Evolutionary conservation across 768 basidiomycete genomes (phyloP), one percentile per base, ranked within the genome.

Genomic region (Russula compacta): DNA sequence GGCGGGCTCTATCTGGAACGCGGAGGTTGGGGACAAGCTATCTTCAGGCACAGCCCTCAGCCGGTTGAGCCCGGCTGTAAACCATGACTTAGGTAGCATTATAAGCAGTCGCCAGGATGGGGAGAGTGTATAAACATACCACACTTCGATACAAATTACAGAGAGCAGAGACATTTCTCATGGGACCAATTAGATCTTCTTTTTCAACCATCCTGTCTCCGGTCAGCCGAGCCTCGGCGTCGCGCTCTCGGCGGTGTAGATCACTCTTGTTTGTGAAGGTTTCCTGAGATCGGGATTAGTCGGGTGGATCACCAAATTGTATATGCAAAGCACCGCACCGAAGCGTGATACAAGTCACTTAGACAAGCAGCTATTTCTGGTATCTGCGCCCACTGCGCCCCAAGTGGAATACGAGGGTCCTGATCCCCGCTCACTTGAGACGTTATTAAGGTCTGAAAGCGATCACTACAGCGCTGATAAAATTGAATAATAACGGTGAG

Each of bases 401-500:
- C 78, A 50, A 86, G 69, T n/a, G 81, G 76, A 24, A 88, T 65
- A 50, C 75, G 72, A 54, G 81, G 70, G 60, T 82, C 82, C 39
- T 72, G 71, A 8, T 73, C 75, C 48, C 21, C 38, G 49, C 24
- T 66, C 44, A 17, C 73, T 75, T 70, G 68, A 21, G 72, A 67
- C 29, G 82, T 77, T 12, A 88, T 85, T 38, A 90, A 75, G 69
- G 83, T 81, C 64, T 92, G 87, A 71, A 92, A 97, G 42, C 85
- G 81, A 68, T 93, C 87, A 66, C 90, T 92, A 66, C 93, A 98
- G 32, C 89, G 83, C 70, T 97, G 92, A 68, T 98, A 97, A 70
- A 95, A 97, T 71, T 97, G 94, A 43, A 95, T 92, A 59, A 98
- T 88, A 56, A 98, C 88, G 15, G 89, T 86, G 36, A 98, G 81